These are phyloP conservation scores for Cryptosporidium parvum DNA, from an alignment of 169 alveolate genomes.

Conservation along the genomic window DNA sequence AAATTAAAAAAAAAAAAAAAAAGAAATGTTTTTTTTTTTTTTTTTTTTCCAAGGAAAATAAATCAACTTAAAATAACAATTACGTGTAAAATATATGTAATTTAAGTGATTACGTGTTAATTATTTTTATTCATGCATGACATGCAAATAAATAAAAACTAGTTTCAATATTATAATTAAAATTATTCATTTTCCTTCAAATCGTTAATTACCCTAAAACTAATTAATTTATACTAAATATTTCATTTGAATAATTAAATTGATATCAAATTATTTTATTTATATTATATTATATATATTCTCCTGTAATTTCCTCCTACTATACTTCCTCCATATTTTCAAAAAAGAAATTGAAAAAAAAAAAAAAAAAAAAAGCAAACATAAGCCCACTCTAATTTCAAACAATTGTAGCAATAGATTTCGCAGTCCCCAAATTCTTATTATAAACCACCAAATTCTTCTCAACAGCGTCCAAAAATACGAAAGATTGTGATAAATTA, in stretches of 20 bases:
- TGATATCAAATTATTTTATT: not conserved
- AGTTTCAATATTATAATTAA: not conserved
- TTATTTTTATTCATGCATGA: not conserved
- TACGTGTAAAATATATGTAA: not conserved
- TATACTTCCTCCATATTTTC: not conserved
- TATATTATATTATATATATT: not conserved
- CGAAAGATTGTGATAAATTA: conserved; percentile 33
- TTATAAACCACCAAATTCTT: conserved; percentile 59
- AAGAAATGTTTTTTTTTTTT: too few species aligned
- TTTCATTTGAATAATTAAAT: not conserved
- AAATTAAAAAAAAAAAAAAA: too few species aligned
- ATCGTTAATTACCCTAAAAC: not conserved
- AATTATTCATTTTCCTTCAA: not conserved
- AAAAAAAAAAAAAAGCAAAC: not conserved
- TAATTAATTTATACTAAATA: conserved; percentile 1
- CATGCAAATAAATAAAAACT: not conserved
- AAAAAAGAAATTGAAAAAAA: not conserved
- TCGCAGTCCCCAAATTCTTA: conserved; percentile 38
- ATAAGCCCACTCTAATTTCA: not conserved
- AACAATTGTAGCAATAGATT: conserved; percentile 36
- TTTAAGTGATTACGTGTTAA: not conserved
- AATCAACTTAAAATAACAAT: too few species aligned
- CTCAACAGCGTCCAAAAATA: conserved; percentile 70
- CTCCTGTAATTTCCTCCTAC: not conserved
- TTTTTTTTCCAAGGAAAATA: too few species aligned